Percentiles rank a stretch among this genome's conserved stretches.
These are phyloP conservation scores for Echium plantagineum DNA, from an alignment of 257 asterid species.

Conservation along the genomic window DNA sequence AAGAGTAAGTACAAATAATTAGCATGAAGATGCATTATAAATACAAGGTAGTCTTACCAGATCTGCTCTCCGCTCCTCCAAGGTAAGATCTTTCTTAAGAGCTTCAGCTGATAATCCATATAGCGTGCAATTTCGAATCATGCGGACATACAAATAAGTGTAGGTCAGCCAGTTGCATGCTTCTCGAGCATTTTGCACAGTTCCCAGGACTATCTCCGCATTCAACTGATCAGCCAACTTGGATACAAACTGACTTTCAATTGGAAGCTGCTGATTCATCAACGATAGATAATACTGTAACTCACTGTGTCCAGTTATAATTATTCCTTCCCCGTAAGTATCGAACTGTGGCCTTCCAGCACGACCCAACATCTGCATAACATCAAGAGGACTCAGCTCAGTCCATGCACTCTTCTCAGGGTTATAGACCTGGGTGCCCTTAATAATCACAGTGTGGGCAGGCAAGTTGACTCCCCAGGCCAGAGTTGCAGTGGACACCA, in stretches of 20 bases:
- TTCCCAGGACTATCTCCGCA: slow-evolving; percentile 40
- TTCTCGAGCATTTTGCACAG: slow-evolving; percentile 33
- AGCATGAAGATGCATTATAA: background rate
- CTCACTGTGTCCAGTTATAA: slow-evolving; percentile 29
- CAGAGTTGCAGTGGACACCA: slow-evolving; percentile 37
- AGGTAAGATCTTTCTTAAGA: slow-evolving; percentile 11
- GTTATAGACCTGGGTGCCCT: slow-evolving; percentile 35
- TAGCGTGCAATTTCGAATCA: slow-evolving; percentile 32
- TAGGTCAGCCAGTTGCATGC: slow-evolving; percentile 35
- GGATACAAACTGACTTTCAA: slow-evolving; percentile 33
- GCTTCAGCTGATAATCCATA: slow-evolving; percentile 30
- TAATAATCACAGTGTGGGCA: slow-evolving; percentile 36
- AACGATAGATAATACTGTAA: slow-evolving; percentile 29
- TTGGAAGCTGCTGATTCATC: slow-evolving; percentile 40
- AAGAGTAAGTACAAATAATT: background rate
- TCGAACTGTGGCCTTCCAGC: slow-evolving; percentile 43
- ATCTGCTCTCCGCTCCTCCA: slow-evolving; percentile 31
- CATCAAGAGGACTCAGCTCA: slow-evolving; percentile 35
- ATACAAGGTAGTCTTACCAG: slow-evolving; percentile 15
- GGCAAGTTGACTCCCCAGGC: slow-evolving; percentile 46
- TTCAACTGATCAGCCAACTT: slow-evolving; percentile 38
- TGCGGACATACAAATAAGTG: slow-evolving; percentile 34
- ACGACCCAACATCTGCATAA: slow-evolving; percentile 45
- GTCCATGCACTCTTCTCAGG: slow-evolving; percentile 43
- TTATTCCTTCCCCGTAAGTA: slow-evolving; percentile 31